phyloP scores from a whole-genome alignment of 345 rosid species.

The Citrus australasica region DNA sequence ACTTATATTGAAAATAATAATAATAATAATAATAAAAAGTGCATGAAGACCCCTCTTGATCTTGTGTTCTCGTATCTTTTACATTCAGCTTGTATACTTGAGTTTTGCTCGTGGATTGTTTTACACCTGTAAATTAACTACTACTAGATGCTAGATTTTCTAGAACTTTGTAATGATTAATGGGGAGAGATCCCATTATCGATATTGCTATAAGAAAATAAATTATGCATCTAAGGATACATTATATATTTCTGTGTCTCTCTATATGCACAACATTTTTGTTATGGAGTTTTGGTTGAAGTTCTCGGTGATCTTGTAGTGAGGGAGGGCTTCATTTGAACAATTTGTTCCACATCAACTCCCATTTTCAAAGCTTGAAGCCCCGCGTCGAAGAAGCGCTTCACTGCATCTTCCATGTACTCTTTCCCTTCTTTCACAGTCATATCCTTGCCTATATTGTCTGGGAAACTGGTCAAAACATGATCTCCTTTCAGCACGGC shows the following conservation, averaged over 20 bases:
- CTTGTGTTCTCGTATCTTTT: constrained; percentile 10
- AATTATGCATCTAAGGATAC: too few species aligned
- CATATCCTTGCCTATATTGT: constrained; percentile 53
- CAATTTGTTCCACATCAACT: constrained; percentile 67
- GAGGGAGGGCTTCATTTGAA: constrained; percentile 82
- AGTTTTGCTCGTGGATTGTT: constrained; percentile 8
- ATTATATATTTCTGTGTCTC: too few species aligned
- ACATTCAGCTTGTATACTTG: constrained; percentile 3
- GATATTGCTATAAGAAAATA: not conserved
- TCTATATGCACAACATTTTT: too few species aligned
- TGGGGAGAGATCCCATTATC: not conserved
- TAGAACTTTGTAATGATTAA: not conserved
- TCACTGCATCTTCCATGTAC: constrained; percentile 81
- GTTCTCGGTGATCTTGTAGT: constrained; percentile 53
- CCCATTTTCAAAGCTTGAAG: constrained; percentile 65
- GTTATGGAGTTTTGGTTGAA: not conserved
- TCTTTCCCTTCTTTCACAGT: constrained; percentile 69
- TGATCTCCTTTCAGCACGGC: constrained; percentile 75
- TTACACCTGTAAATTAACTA: constrained; percentile 4
- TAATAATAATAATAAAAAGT: not conserved
- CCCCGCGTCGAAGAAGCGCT: constrained; percentile 70
- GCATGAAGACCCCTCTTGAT: not conserved
- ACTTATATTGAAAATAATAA: not conserved
- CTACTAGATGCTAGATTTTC: not conserved
- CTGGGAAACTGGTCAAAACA: constrained; percentile 45